A percentile compares a stretch with the other conserved stretches of the same genome.
phyloP scores from a whole-genome alignment of 129 eudicot species.

The Calendula officinalis region DNA sequence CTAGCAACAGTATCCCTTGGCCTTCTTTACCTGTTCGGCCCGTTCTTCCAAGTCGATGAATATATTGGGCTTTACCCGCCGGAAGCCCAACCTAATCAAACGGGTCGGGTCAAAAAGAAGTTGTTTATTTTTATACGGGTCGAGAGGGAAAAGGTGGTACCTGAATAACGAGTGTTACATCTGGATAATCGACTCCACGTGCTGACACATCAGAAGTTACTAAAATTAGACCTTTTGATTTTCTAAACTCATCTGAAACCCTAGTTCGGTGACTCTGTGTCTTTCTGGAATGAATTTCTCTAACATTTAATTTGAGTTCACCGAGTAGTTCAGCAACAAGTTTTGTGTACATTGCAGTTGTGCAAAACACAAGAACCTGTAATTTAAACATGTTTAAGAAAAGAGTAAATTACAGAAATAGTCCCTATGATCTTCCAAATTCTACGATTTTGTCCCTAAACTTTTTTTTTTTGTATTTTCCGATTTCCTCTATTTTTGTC shows the following conservation, averaged over 20 bases:
- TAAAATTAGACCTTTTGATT: constrained; percentile 85
- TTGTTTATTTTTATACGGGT: neutral
- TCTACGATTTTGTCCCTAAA: too few relatives aligned
- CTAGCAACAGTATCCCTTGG: constrained; percentile 65
- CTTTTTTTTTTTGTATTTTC: too few relatives aligned
- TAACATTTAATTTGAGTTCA: constrained; percentile 79
- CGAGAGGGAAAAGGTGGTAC: constrained; percentile 25
- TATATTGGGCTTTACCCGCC: constrained; percentile 72
- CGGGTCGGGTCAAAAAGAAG: neutral
- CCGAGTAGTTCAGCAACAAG: constrained; percentile 84
- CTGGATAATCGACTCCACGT: constrained; percentile 99
- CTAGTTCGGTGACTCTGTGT: constrained; percentile 89
- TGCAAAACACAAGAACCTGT: constrained; percentile 96
- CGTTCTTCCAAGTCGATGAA: constrained; percentile 88
- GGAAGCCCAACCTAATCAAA: constrained; percentile 68
- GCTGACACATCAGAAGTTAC: constrained; percentile 99
- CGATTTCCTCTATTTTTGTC: too few relatives aligned
- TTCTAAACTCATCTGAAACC: constrained; percentile 86
- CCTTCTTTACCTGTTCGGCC: constrained; percentile 92
- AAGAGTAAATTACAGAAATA: too few relatives aligned
- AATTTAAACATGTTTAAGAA: constrained; percentile 1
- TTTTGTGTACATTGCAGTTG: constrained; percentile 92
- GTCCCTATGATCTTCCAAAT: too few relatives aligned
- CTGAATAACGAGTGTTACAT: constrained; percentile 93
- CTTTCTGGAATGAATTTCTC: constrained; percentile 96